Conservation (phyloP, 2,329 filamentous ascomycete genomes). For the Venturiaceae sp. region DNA sequence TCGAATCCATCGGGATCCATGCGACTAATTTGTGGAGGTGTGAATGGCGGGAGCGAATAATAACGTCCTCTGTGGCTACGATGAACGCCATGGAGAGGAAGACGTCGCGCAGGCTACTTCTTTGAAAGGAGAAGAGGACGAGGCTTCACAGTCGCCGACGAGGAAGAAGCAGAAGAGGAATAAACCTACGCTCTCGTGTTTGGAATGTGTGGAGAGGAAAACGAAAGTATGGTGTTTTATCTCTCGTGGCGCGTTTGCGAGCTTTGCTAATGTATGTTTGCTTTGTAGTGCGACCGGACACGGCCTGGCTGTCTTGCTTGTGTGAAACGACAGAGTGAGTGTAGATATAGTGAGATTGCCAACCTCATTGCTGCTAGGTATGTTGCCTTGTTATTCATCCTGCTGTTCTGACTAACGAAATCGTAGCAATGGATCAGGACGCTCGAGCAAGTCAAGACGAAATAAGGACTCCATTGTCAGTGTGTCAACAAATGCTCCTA, state of each 20-base stretch:
- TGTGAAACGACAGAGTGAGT: conserved; percentile 67
- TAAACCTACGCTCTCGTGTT: conserved; percentile 71
- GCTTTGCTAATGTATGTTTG: neutral
- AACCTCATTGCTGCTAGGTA: conserved; percentile 61
- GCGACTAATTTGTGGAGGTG: neutral
- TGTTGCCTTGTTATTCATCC: conserved; percentile 20
- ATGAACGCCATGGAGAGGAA: neutral
- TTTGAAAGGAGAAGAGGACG: neutral
- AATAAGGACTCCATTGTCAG: neutral
- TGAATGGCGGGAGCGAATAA: neutral
- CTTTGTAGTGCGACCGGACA: conserved; percentile 52
- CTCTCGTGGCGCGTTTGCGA: neutral
- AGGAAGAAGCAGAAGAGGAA: conserved; percentile 75
- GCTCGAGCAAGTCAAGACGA: neutral
- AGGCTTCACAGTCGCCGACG: conserved; percentile 10
- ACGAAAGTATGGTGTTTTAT: conserved; percentile 55
- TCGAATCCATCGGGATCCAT: neutral
- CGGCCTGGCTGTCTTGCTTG: conserved; percentile 49
- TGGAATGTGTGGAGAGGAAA: conserved; percentile 73
- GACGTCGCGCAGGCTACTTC: neutral
- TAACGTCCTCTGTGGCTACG: neutral
- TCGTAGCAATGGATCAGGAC: neutral
- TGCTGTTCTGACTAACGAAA: neutral
- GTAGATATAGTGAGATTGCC: conserved; percentile 66
- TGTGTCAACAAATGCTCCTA: neutral